Evolutionary conservation across 305 asterid genomes (phyloP), one percentile per base, ranked within the genome.

Genomic region (Fraxinus nigra): DNA sequence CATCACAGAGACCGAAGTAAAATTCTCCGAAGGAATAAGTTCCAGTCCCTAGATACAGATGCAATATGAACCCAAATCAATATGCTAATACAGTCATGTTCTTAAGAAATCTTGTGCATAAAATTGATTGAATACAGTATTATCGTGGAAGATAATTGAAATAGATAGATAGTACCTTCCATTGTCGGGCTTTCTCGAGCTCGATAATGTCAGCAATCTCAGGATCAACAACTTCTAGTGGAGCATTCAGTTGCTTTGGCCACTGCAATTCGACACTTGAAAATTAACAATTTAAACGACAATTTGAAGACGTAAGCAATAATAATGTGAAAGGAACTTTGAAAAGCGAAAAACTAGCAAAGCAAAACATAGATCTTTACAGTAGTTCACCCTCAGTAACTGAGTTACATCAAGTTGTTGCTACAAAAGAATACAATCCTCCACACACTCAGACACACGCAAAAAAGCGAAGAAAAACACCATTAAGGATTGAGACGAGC

Each of bases 221-320:
- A n/a, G 98, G 98, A 87, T 94, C 98, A 84, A 91, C 92, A 2
- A 72, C 92, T 73, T 93, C 97, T 72, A 94, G 61, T 6, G 97
- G 93, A 80, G 95, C 93, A 91, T 94, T 94, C 87, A 93, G 69
- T 84, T 95, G 98, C 88, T 93, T 92, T 11, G 97, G 93, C 98
- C 98, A 93, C 98, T 95, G 91, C 79, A 84, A 76, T 33, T 76
- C 24, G 75, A 79, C 34, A 80, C 37, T 14, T 18, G n/a, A 30
- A 32, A 54, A 24, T 77, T 78, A 85, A 76, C 9, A 70, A 61
- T 33, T 59, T 40, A 4, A 79, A 11, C 5, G 4, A 43, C 1
- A 46, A 46, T 24, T 24, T 24, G 26, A 24, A 24, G 26, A 24
- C 54, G 18, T 48, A 14, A 14, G 20, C 20, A 14, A 48, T 48